Conservation (phyloP, 306 rosid genomes). For the Vicia villosa region DNA sequence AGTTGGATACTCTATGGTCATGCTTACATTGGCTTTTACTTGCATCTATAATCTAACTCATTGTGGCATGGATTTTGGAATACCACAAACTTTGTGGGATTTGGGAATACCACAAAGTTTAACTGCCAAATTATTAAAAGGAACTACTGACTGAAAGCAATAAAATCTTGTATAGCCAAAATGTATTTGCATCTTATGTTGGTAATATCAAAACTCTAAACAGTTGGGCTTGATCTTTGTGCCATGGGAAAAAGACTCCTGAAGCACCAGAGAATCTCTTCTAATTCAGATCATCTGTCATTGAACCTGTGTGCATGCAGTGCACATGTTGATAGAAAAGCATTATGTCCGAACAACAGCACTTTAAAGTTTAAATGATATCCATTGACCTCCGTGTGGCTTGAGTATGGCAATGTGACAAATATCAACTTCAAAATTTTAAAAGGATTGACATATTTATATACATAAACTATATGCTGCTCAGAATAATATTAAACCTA, state of each 20-base stretch:
- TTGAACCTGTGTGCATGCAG: not conserved
- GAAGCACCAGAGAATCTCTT: not conserved
- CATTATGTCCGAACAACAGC: slow-evolving; percentile 15
- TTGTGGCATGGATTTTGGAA: not conserved
- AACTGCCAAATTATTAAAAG: not conserved
- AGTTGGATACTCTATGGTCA: not conserved
- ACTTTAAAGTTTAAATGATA: slow-evolving; percentile 8
- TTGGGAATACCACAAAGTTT: not conserved
- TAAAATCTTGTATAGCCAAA: not conserved
- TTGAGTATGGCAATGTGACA: slow-evolving; percentile 1
- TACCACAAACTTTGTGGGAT: not conserved
- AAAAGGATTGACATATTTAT: not conserved
- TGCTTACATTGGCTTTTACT: not conserved
- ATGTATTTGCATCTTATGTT: slow-evolving; percentile 1
- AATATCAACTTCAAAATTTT: slow-evolving; percentile 5
- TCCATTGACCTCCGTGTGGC: not conserved
- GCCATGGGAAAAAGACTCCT: not conserved
- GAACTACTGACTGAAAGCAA: not conserved
- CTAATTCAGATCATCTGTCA: not conserved
- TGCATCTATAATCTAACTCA: not conserved
- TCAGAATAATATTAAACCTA: slow-evolving; percentile 18
- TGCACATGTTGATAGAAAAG: slow-evolving; percentile 18
- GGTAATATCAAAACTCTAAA: slow-evolving; percentile 5
- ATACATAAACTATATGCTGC: not conserved
- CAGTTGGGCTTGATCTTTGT: slow-evolving; percentile 5